These are phyloP conservation scores for Karstenula rhodostoma DNA, from an alignment of 2,329 filamentous ascomycete species.

Conservation along the genomic window DNA sequence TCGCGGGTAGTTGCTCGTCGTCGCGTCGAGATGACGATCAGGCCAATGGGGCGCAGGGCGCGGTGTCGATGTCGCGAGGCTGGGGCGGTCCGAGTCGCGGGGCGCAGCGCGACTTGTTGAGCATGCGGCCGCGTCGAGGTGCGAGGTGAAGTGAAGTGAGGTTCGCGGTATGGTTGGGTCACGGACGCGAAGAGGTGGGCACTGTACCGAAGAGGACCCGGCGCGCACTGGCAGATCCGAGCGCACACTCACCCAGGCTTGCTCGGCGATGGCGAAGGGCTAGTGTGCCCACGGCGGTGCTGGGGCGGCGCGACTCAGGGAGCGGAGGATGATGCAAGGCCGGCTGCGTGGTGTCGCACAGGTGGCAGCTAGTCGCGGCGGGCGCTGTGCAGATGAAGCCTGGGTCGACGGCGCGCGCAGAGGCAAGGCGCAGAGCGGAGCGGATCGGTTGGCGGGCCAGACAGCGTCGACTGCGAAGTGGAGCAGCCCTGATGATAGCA, in stretches of 20 bases:
- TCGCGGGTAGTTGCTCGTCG: constrained; percentile 34
- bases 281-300: constrained; percentile 5
- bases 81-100: constrained; percentile 25
- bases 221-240: constrained; percentile 18
- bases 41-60: constrained; percentile 34
- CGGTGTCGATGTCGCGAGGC: constrained; percentile 26
- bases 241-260: constrained; percentile 24
- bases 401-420: background rate
- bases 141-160: constrained; percentile 16
- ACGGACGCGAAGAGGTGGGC: constrained; percentile 22
- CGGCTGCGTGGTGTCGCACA: constrained; percentile 14
- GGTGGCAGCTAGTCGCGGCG: background rate
- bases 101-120: constrained; percentile 29
- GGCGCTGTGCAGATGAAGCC: constrained; percentile 1
- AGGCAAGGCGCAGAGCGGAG: constrained; percentile 9
- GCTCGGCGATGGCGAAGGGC: constrained; percentile 18
- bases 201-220: constrained; percentile 31
- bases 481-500: constrained; percentile 16
- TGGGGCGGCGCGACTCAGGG: constrained; percentile 5
- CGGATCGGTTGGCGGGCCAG: constrained; percentile 2
- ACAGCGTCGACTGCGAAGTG: constrained; percentile 9
- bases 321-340: constrained; percentile 19
- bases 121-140: constrained; percentile 26
- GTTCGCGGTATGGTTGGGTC: constrained; percentile 17
- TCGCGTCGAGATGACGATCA: constrained; percentile 22